phyloP scores from a whole-genome alignment of 306 rosid genomes.

The Vigna nakashimae region DNA sequence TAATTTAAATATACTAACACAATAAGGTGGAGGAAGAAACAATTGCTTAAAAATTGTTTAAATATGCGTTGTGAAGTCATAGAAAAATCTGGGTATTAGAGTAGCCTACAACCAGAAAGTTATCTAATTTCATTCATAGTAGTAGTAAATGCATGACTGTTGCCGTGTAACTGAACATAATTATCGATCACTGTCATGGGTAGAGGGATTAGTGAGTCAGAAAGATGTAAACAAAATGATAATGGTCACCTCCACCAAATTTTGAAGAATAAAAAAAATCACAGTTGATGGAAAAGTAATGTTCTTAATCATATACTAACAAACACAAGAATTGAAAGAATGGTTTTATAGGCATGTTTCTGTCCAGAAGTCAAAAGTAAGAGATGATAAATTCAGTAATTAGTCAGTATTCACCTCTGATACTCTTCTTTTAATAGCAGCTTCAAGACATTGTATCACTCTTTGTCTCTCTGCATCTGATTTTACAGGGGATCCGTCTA shows the following conservation, averaged over 20 bases:
- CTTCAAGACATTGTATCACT: conserved; percentile 92
- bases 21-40: not conserved
- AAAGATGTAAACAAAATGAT: conserved; percentile 16
- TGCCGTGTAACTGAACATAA: not conserved
- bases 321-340: conserved; percentile 7
- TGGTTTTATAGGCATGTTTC: not conserved
- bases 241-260: conserved; percentile 30
- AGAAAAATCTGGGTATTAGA: not conserved
- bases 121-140: not conserved
- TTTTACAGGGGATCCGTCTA: conserved; percentile 94
- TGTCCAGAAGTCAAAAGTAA: conserved; percentile 5
- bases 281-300: not conserved
- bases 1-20: not conserved
- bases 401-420: conserved; percentile 66
- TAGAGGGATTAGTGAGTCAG: not conserved
- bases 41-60: not conserved
- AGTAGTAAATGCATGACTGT: not conserved
- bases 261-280: conserved; percentile 32
- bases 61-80: not conserved
- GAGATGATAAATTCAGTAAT: conserved; percentile 14
- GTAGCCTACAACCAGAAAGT: not conserved
- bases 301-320: not conserved
- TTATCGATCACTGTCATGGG: conserved; percentile 18
- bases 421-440: conserved; percentile 92
- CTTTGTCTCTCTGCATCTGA: conserved; percentile 96